Percentiles rank a stretch among this genome's conserved stretches.
These are phyloP conservation scores for Sporothrix luriei DNA, from an alignment of 2,329 filamentous ascomycete genomes.

Conservation along the genomic window DNA sequence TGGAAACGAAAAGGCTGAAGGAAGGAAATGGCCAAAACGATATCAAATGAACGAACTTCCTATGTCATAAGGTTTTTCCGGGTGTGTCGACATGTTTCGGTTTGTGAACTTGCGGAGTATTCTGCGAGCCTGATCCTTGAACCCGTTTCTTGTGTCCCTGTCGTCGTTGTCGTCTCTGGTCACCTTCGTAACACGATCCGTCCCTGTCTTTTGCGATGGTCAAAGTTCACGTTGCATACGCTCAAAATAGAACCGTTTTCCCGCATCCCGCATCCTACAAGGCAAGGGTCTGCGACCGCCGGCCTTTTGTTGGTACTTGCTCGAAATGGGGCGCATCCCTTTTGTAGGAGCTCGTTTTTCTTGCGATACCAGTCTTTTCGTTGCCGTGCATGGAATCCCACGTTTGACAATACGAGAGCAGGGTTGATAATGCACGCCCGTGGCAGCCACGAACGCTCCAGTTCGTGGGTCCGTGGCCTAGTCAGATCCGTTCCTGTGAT, in stretches of 20 bases:
- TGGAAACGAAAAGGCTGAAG: background rate
- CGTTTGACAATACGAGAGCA: constrained; percentile 27
- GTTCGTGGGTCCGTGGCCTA: constrained; percentile 14
- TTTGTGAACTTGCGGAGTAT: background rate
- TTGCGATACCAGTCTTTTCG: background rate
- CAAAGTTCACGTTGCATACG: background rate
- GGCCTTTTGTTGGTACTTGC: constrained; percentile 3
- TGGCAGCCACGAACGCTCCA: background rate
- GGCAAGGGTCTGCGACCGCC: background rate
- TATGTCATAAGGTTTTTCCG: background rate
- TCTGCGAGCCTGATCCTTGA: constrained; percentile 7
- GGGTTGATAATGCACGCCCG: background rate
- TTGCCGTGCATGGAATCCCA: background rate
- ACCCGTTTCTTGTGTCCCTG: background rate
- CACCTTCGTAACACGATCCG: background rate
- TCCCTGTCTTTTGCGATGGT: background rate
- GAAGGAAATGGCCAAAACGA: background rate
- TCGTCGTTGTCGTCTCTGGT: constrained; percentile 10
- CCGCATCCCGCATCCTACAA: constrained; percentile 21
- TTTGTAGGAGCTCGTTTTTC: background rate
- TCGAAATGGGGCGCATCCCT: too few species aligned
- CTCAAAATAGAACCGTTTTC: constrained; percentile 18
- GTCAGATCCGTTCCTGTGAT: background rate
- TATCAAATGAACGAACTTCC: background rate
- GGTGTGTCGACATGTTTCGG: constrained; percentile 7